phyloP scores from a whole-genome alignment of 2,329 filamentous ascomycete species.

The Fusarium pseudonygamai region DNA sequence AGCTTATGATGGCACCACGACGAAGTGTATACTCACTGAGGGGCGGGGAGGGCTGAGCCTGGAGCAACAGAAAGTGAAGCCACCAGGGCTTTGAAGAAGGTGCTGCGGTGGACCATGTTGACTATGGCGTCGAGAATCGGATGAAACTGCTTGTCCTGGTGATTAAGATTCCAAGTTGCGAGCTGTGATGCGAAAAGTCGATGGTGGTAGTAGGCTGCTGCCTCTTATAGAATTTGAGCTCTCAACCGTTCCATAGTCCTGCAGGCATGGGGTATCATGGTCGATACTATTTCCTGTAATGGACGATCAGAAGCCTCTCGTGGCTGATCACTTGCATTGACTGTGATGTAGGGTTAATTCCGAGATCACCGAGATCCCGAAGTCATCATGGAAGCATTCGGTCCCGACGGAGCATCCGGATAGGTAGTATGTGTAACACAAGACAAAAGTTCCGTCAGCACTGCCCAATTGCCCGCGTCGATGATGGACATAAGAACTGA shows the following conservation, averaged over 20 bases:
- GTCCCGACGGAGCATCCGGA: background rate
- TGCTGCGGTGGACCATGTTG: background rate
- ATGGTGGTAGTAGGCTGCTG: background rate
- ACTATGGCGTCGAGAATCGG: fast-evolving
- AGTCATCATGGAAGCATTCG: background rate
- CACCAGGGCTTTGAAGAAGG: background rate
- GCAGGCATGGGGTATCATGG: too few relatives aligned
- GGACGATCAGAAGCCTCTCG: background rate
- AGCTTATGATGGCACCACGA: background rate
- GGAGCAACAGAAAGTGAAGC: background rate
- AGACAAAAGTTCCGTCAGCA: constrained; percentile 5
- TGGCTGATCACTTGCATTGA: background rate
- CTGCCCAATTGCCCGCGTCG: background rate
- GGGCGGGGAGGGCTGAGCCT: background rate
- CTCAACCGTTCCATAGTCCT: background rate
- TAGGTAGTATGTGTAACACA: background rate
- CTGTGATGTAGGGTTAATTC: background rate
- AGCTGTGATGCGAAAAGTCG: background rate
- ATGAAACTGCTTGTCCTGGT: background rate
- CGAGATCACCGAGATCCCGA: background rate
- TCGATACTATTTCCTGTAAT: background rate
- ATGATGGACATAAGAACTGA: background rate
- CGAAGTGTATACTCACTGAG: background rate
- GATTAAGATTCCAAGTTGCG: background rate
- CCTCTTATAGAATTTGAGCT: background rate